Conservation (phyloP, 345 rosid genomes). For the Salix brachista region DNA sequence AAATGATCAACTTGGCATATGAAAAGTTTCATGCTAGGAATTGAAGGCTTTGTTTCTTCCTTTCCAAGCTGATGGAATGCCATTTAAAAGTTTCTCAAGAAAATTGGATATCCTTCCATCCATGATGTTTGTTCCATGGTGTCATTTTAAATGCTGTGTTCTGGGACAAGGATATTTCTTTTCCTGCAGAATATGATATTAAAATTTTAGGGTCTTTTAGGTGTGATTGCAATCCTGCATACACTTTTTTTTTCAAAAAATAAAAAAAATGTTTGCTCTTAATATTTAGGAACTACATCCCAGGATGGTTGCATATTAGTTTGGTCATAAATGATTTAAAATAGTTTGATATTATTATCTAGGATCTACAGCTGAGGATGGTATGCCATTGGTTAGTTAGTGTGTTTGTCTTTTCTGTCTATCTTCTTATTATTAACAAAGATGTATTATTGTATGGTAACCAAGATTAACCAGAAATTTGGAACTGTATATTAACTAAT, state of each 20-base stretch:
- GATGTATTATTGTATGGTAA: neutral
- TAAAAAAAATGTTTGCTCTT: neutral
- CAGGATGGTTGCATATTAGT: neutral
- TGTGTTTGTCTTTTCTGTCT: neutral
- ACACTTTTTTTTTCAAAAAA: neutral
- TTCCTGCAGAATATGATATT: neutral
- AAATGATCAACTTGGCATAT: neutral
- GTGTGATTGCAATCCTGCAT: neutral
- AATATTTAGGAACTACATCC: neutral
- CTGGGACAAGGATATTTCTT: neutral
- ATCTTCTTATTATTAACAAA: neutral
- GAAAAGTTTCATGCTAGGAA: neutral
- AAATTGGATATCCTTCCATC: neutral
- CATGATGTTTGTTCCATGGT: neutral
- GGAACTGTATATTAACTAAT: too few relatives aligned
- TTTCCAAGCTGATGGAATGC: neutral
- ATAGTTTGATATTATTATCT: neutral
- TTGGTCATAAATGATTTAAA: neutral
- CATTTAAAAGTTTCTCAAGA: neutral
- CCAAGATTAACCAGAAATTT: neutral
- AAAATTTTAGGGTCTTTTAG: neutral
- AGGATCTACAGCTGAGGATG: neutral
- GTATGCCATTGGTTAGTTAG: neutral
- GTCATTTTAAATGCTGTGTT: neutral
- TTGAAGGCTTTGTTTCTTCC: neutral